Conservation (phyloP, 108 stramenopile genomes). For the Pseudonitzschia pungens region DNA sequence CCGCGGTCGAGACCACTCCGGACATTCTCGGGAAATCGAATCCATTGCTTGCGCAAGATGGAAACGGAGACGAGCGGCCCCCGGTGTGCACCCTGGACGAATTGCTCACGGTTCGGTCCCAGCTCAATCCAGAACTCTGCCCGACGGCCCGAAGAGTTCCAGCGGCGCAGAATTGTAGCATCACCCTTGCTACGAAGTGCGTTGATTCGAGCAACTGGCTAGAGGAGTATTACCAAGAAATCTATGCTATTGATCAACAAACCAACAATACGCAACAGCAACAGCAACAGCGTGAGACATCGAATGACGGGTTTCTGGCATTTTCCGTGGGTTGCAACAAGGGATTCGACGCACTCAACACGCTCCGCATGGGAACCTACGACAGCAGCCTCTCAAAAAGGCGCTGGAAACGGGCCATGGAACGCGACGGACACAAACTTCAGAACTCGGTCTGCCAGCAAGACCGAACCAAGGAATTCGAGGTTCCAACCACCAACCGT, state of each 20-base stretch:
- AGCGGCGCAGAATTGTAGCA: constrained; percentile 16
- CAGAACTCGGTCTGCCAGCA: constrained; percentile 13
- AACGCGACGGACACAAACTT: neutral
- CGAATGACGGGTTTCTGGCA: constrained; percentile 1
- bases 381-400: constrained; percentile 34
- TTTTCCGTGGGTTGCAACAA: constrained; percentile 74
- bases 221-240: constrained; percentile 2
- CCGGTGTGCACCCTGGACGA: neutral
- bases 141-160: neutral
- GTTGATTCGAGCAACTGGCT: constrained; percentile 39
- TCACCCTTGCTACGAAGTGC: constrained; percentile 42
- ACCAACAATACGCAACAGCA: neutral
- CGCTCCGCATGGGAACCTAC: constrained; percentile 53
- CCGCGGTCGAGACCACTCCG: no score
- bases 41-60: no score
- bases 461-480: constrained; percentile 6
- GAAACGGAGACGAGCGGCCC: no score
- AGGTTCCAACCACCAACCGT: neutral
- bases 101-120: constrained; percentile 1
- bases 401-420: constrained; percentile 38
- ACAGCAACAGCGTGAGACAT: no score
- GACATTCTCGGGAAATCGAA: no score
- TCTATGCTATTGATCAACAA: neutral
- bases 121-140: constrained; percentile 8
- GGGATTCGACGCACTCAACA: constrained; percentile 64